Evolutionary conservation across 2,329 filamentous ascomycete genomes (phyloP).

Genomic region (Arthrobotrys entomopaga): DNA sequence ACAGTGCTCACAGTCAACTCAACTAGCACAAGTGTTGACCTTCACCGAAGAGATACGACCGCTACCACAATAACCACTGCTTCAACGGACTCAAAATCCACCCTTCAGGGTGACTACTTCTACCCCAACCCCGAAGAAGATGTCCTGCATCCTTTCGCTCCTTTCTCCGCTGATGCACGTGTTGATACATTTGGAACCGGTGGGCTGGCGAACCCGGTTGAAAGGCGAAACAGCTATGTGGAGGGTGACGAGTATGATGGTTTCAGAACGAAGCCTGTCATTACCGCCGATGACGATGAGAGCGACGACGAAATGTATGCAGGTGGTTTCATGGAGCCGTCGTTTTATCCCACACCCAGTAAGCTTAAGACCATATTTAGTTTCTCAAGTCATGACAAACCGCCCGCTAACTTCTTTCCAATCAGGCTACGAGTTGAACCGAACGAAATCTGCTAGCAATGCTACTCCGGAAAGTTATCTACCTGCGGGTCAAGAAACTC

Average conservation of each 20-base stretch:
- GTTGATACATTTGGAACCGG: constrained; percentile 93
- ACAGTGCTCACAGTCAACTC: constrained; percentile 41
- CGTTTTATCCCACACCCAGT: constrained; percentile 80
- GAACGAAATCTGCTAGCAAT: constrained; percentile 52
- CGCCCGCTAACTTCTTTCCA: constrained; percentile 15
- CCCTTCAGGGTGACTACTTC: constrained; percentile 36
- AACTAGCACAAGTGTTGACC: constrained; percentile 22
- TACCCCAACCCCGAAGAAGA: constrained; percentile 64
- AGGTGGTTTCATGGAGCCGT: constrained; percentile 73
- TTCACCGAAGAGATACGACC: constrained; percentile 41
- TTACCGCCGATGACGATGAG: constrained; percentile 86
- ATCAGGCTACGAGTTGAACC: constrained; percentile 46
- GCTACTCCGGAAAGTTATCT: constrained; percentile 43
- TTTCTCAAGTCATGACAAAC: not conserved
- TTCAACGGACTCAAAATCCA: constrained; percentile 26
- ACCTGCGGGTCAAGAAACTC: constrained; percentile 39
- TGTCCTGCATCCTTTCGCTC: constrained; percentile 69
- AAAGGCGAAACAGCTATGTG: constrained; percentile 43
- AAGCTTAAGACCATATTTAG: constrained; percentile 3
- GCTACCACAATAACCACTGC: constrained; percentile 29
- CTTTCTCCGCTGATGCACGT: constrained; percentile 70
- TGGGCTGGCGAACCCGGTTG: constrained; percentile 76
- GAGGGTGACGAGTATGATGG: constrained; percentile 55
- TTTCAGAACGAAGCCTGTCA: constrained; percentile 72
- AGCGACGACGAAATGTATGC: constrained; percentile 60